A percentile compares a stretch with the other conserved stretches of the same genome.
Evolutionary conservation across 768 basidiomycete genomes (phyloP).

Genomic region (Termitomyces sp.): DNA sequence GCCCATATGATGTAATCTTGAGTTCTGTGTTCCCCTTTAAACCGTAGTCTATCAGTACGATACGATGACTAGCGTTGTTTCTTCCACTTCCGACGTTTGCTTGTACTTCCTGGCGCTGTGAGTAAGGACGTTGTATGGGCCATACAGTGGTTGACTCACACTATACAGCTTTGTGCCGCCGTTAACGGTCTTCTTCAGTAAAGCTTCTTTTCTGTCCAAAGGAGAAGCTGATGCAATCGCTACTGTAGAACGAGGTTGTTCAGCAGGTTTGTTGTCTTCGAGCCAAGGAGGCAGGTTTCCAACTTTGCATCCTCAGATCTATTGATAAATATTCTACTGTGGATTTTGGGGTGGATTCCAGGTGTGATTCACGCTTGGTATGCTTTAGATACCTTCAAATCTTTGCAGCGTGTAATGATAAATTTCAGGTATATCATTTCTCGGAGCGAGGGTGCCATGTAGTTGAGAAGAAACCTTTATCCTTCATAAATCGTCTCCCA

Average conservation of each 20-base stretch:
- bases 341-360: slow-evolving; percentile 47
- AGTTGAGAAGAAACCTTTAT: background rate
- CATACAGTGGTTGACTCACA: background rate
- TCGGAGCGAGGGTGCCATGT: slow-evolving; percentile 1
- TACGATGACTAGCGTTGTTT: background rate
- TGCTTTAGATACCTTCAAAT: background rate
- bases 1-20: background rate
- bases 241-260: slow-evolving; percentile 10
- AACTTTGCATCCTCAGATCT: slow-evolving; percentile 19
- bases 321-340: slow-evolving; percentile 32
- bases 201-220: background rate
- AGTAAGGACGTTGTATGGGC: background rate
- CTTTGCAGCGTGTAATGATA: background rate
- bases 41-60: background rate
- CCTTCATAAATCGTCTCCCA: background rate
- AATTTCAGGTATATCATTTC: background rate
- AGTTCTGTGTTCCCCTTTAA: background rate
- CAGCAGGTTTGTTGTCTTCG: slow-evolving; percentile 5
- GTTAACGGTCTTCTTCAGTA: background rate
- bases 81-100: background rate
- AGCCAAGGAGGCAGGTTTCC: too few species aligned
- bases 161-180: background rate
- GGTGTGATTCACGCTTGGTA: slow-evolving; percentile 40
- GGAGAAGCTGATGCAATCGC: background rate
- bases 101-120: slow-evolving; percentile 1